Conservation (phyloP, 176 grass and related monocot species). For the Triticum monococcum region DNA sequence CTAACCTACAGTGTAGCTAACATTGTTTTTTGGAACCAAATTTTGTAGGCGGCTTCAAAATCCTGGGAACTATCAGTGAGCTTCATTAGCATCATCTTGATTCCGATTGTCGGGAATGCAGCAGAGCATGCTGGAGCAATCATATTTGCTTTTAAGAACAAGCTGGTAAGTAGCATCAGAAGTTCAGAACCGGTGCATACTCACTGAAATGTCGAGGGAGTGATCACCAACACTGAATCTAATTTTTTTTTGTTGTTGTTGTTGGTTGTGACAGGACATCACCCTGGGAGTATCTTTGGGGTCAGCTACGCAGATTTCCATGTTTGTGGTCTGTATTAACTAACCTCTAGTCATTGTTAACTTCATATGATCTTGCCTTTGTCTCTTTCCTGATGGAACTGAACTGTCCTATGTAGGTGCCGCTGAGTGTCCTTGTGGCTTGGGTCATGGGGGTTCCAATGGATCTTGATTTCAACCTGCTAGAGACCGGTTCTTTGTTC, state of each 20-base stretch:
- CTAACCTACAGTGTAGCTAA: slow-evolving; percentile 36
- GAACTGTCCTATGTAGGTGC: slow-evolving; percentile 38
- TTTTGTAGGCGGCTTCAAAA: slow-evolving; percentile 54
- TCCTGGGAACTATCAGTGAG: slow-evolving; percentile 76
- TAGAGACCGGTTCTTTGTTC: slow-evolving; percentile 78
- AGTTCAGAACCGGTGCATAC: not conserved
- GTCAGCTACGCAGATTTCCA: slow-evolving; percentile 75
- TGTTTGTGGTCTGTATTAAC: slow-evolving; percentile 76
- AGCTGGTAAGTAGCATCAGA: slow-evolving; percentile 45
- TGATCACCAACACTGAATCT: not conserved
- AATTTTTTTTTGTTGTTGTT: not conserved
- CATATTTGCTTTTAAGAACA: slow-evolving; percentile 79
- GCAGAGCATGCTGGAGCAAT: slow-evolving; percentile 79
- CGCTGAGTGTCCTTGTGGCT: slow-evolving; percentile 66
- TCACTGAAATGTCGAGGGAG: not conserved
- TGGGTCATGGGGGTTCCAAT: slow-evolving; percentile 89
- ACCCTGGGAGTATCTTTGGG: slow-evolving; percentile 77
- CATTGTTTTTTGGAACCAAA: not conserved
- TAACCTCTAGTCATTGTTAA: not conserved
- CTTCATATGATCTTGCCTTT: slow-evolving; percentile 2
- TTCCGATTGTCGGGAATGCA: slow-evolving; percentile 84
- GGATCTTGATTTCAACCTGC: slow-evolving; percentile 84
- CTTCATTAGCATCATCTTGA: slow-evolving; percentile 75
- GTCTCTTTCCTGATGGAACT: slow-evolving; percentile 11
- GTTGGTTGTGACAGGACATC: slow-evolving; percentile 52